A percentile compares a stretch with the other conserved stretches of the same genome.
These are phyloP conservation scores for Aspergillus neotritici DNA, from an alignment of 2,329 filamentous ascomycete genomes.

Conservation along the genomic window DNA sequence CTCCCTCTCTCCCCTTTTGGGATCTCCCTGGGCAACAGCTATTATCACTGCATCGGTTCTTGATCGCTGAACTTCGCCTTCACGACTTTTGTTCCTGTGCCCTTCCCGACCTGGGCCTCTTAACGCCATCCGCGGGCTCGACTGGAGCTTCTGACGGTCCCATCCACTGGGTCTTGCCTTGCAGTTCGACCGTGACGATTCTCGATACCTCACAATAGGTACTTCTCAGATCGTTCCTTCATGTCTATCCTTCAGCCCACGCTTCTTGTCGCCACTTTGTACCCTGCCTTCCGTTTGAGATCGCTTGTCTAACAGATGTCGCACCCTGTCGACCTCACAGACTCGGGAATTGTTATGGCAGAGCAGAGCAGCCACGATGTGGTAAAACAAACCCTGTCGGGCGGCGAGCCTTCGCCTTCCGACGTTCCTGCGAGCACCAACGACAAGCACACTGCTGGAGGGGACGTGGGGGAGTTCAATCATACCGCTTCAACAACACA, in stretches of 20 bases:
- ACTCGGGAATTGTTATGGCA: conserved; percentile 63
- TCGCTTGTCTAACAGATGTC: conserved; percentile 31
- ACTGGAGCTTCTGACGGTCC: conserved; percentile 31
- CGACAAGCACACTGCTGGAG: conserved; percentile 49
- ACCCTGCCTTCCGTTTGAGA: conserved; percentile 17
- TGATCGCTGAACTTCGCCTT: conserved; percentile 16
- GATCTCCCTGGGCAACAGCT: conserved; percentile 22
- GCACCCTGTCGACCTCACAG: conserved; percentile 32
- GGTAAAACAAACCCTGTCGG: conserved; percentile 66
- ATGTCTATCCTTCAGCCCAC: conserved; percentile 12
- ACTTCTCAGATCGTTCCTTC: conserved; percentile 20
- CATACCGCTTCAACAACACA: conserved; percentile 34
- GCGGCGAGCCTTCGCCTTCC: conserved; percentile 58
- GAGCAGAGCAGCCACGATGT: conserved; percentile 65
- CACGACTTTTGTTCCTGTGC: conserved; percentile 2
- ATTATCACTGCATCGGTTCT: conserved; percentile 15
- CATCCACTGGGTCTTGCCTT: conserved; percentile 29
- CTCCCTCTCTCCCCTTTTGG: conserved; percentile 22
- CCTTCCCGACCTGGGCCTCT: conserved; percentile 17
- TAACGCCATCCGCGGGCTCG: conserved; percentile 25
- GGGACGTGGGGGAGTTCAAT: conserved; percentile 41
- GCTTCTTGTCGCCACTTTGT: conserved; percentile 14
- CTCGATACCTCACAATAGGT: conserved; percentile 42
- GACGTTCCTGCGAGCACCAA: conserved; percentile 60
- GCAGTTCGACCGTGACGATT: conserved; percentile 40